phyloP scores from a whole-genome alignment of 2,329 filamentous ascomycete species.

The Colletotrichum cordylinicola region DNA sequence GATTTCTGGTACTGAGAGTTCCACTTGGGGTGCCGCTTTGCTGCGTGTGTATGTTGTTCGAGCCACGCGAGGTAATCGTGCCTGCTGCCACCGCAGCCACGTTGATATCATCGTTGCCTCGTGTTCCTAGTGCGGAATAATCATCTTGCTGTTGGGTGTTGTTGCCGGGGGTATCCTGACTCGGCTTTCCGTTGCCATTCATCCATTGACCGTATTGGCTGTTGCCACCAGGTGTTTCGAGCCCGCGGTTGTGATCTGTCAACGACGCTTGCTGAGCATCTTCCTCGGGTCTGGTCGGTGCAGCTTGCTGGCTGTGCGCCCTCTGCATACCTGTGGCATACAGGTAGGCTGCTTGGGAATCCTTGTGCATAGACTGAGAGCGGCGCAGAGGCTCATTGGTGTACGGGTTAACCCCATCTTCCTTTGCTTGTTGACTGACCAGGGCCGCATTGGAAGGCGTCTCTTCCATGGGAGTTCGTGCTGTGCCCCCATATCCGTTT shows the following conservation, averaged over 20 bases:
- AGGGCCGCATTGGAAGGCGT: constrained; percentile 56
- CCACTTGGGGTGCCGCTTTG: neutral
- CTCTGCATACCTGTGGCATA: neutral
- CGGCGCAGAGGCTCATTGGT: constrained; percentile 49
- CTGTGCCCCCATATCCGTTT: constrained; percentile 51
- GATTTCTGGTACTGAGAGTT: neutral
- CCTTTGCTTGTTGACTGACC: constrained; percentile 53
- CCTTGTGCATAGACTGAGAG: neutral
- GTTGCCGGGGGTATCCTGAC: neutral
- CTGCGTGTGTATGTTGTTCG: neutral
- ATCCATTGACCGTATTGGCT: constrained; percentile 20
- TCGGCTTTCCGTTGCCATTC: neutral
- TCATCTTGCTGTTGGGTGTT: neutral
- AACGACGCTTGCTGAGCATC: neutral
- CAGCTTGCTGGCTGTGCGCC: neutral
- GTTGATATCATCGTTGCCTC: neutral
- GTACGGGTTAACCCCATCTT: constrained; percentile 65
- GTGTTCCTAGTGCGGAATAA: neutral
- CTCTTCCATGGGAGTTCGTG: constrained; percentile 50
- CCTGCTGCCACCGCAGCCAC: neutral
- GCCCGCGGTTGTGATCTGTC: neutral
- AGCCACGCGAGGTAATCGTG: neutral
- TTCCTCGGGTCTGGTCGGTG: neutral
- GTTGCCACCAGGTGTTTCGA: constrained; percentile 18
- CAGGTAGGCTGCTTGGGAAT: neutral